A percentile compares a stretch with the other conserved stretches of the same genome.
phyloP scores from a whole-genome alignment of 2,329 filamentous ascomycete species.

The Orbilia ellipsospora region DNA sequence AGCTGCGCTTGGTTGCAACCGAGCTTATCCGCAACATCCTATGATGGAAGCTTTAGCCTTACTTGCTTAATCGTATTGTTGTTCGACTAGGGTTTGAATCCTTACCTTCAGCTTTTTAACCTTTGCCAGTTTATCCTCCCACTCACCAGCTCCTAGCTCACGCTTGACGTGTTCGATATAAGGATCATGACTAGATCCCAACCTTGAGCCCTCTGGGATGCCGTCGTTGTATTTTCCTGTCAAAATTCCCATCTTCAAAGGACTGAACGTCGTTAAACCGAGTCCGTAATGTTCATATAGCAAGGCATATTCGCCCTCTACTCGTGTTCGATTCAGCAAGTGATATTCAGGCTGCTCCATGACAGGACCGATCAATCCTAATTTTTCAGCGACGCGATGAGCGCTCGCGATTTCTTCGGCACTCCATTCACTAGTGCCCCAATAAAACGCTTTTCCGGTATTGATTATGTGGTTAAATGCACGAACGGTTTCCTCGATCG shows the following conservation, averaged over 20 bases:
- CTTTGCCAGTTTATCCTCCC: slow-evolving; percentile 57
- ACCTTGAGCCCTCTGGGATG: slow-evolving; percentile 71
- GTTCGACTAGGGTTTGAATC: too few species aligned
- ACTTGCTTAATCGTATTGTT: too few species aligned
- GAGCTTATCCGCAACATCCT: slow-evolving; percentile 73
- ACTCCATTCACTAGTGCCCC: slow-evolving; percentile 76
- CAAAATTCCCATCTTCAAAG: slow-evolving; percentile 71
- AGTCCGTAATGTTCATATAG: slow-evolving; percentile 72
- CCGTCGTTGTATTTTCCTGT: slow-evolving; percentile 76
- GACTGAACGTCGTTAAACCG: slow-evolving; percentile 73
- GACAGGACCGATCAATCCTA: slow-evolving; percentile 72
- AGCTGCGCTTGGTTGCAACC: slow-evolving; percentile 70
- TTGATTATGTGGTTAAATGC: slow-evolving; percentile 78
- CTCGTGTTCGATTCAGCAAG: slow-evolving; percentile 71
- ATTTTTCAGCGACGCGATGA: slow-evolving; percentile 70
- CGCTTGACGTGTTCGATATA: slow-evolving; percentile 67
- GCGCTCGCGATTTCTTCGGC: slow-evolving; percentile 74
- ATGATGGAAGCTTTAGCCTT: slow-evolving; percentile 32
- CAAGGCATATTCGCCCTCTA: slow-evolving; percentile 73
- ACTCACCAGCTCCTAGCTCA: slow-evolving; percentile 56
- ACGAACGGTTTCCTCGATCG: slow-evolving; percentile 77
- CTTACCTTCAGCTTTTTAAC: slow-evolving; percentile 55
- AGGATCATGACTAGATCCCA: slow-evolving; percentile 69
- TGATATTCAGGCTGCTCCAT: slow-evolving; percentile 77
- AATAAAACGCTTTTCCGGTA: slow-evolving; percentile 75